phyloP scores from a whole-genome alignment of 352 stramenopile species.

The Albugo candida region DNA sequence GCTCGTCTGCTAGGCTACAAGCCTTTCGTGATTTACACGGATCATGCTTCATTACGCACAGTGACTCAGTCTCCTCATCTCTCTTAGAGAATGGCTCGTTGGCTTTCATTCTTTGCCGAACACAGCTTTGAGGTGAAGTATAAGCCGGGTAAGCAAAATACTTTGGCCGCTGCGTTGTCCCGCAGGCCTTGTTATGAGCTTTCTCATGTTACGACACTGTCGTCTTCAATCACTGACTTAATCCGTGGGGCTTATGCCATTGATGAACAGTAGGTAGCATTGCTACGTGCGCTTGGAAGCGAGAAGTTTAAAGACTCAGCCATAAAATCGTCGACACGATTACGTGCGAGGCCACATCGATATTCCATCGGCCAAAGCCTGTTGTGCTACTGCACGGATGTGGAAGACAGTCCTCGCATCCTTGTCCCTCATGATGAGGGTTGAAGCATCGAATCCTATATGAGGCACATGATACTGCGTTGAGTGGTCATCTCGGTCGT shows the following conservation, averaged over 20 bases:
- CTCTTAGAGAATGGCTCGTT: constrained; percentile 10
- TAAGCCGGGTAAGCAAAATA: constrained; percentile 10
- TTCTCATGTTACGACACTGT: neutral
- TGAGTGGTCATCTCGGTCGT: neutral
- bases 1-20: neutral
- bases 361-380: too few relatives aligned
- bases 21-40: constrained; percentile 1
- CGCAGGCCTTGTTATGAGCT: constrained; percentile 2
- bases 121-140: constrained; percentile 13
- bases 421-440: neutral
- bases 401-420: too few relatives aligned
- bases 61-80: neutral
- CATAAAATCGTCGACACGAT: neutral
- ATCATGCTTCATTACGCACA: neutral
- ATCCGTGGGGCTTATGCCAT: neutral
- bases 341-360: too few relatives aligned
- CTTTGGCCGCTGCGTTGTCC: constrained; percentile 11
- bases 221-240: neutral
- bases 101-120: constrained; percentile 13
- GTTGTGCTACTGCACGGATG: too few relatives aligned
- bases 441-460: neutral
- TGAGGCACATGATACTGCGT: neutral
- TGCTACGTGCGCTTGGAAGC: neutral
- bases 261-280: neutral
- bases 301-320: neutral